Evolutionary conservation across 2,329 filamentous ascomycete species (phyloP), one percentile per base, ranked within the genome.

Genomic region (Arthrinium phaeospermum): DNA sequence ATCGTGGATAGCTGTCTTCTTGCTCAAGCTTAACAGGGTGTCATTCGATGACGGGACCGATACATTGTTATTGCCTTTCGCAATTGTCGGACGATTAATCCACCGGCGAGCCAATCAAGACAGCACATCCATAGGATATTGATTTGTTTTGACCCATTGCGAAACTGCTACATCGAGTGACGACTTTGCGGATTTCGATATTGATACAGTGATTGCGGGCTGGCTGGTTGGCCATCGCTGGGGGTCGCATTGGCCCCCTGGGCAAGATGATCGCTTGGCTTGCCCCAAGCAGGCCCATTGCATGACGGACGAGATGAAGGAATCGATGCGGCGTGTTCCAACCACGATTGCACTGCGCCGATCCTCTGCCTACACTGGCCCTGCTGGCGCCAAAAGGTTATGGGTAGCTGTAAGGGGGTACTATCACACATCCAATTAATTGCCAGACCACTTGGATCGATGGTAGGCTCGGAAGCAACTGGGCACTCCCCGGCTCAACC

Each of bases 291-390:
- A 64, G 57, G 34, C 57, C 57, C 19, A 24, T 64, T 37, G 57
- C 57, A 64, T 64, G 57, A 64, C 22, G 30, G 57, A 64, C 19
- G 30, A 64, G 57, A 64, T 64, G 57, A 41, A 64, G 34, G 22
- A 64, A 34, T 64, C 34, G 57, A 24, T 64, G 57, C 57, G 34
- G 57, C 57, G 30, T 64, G 57, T 64, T 41, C 57, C 57, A 41
- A 64, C 57, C 34, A 41, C 57, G 57, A 64, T 64, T 64, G 57
- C 57, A 64, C 41, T 64, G 57, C 34, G 57, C 57, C 30, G 57
- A 64, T 64, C 57, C 12, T 41, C 57, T n/a, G 34, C 34, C 57
- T 64, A n/a, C 22, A 7, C 10, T 34, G 30, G 57, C 3, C 34
- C 37, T 34, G 27, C 34, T 64, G 57, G 57, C 57, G 57, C 41